These are phyloP conservation scores for Ceratobasidium sp. DNA, from an alignment of 1,284 basidiomycete genomes.

Conservation along the genomic window DNA sequence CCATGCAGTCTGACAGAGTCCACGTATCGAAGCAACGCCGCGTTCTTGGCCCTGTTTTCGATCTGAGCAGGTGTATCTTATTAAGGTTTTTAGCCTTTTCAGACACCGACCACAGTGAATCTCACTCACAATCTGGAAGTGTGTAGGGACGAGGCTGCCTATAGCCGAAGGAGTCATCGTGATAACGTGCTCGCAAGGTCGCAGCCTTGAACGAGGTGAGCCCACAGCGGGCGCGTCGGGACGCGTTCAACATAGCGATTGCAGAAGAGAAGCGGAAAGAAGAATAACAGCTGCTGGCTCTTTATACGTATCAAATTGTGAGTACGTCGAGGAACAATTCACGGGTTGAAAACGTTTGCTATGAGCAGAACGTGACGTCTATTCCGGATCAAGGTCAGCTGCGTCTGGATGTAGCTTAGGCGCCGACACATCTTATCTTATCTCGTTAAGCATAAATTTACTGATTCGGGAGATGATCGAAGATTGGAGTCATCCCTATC, in stretches of 20 bases:
- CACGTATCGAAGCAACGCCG: conserved; percentile 84
- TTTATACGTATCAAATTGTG: not conserved
- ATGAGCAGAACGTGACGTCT: conserved; percentile 1
- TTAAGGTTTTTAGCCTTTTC: conserved; percentile 13
- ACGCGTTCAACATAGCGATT: conserved; percentile 16
- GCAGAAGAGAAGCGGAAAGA: conserved; percentile 11
- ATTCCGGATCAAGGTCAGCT: conserved; percentile 35
- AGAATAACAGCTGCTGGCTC: not conserved
- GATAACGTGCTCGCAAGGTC: conserved; percentile 59
- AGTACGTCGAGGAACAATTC: not conserved
- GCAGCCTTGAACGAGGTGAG: conserved; percentile 28
- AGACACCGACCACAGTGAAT: conserved; percentile 1
- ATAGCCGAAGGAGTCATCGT: conserved; percentile 86
- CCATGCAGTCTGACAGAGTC: conserved; percentile 75
- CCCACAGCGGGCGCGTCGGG: conserved; percentile 18
- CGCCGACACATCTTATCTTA: not conserved
- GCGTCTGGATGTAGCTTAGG: not conserved
- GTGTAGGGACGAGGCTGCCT: conserved; percentile 70
- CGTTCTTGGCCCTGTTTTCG: conserved; percentile 77
- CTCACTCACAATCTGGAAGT: conserved; percentile 77
- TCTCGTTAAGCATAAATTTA: not conserved
- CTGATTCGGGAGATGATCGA: conserved; percentile 9
- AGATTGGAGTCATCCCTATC: conserved; percentile 9
- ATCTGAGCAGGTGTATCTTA: conserved; percentile 80
- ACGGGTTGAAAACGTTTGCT: not conserved